Conservation (phyloP, 2,329 filamentous ascomycete genomes). For the Neoascochyta sp. region DNA sequence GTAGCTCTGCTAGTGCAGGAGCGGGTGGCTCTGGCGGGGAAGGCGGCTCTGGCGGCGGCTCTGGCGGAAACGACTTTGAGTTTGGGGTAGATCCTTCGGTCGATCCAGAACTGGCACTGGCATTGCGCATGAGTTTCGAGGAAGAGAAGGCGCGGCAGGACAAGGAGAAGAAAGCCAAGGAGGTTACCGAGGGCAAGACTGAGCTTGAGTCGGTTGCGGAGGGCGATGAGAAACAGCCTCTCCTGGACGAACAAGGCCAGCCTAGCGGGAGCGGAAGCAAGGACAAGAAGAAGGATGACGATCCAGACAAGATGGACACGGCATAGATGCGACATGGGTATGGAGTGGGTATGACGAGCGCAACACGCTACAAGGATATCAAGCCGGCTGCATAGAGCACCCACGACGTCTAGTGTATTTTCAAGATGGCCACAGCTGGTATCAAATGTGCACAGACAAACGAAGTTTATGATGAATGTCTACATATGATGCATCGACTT, state of each 20-base stretch:
- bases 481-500: too few relatives aligned
- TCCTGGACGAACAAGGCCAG: constrained; percentile 62
- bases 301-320: constrained; percentile 88
- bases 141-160: constrained; percentile 95
- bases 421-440: too few relatives aligned
- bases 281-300: constrained; percentile 52
- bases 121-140: constrained; percentile 95
- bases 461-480: too few relatives aligned
- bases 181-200: constrained; percentile 66
- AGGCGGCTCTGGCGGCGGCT: constrained; percentile 52
- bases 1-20: constrained; percentile 57
- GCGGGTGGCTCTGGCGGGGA: constrained; percentile 49
- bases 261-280: constrained; percentile 56
- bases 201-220: constrained; percentile 78
- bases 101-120: constrained; percentile 91
- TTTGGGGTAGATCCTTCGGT: constrained; percentile 88
- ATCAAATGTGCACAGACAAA: too few relatives aligned
- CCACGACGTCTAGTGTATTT: constrained; percentile 25
- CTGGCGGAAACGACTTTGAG: constrained; percentile 65
- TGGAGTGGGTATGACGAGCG: constrained; percentile 2
- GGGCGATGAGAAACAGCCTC: constrained; percentile 57
- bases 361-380: constrained; percentile 4
- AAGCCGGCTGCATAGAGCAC: too few relatives aligned
- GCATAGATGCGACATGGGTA: constrained; percentile 55
- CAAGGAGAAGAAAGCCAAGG: constrained; percentile 73